Evolutionary conservation across 306 rosid species (phyloP), one percentile per base, ranked within the genome.

Genomic region (Vicia sativa): DNA sequence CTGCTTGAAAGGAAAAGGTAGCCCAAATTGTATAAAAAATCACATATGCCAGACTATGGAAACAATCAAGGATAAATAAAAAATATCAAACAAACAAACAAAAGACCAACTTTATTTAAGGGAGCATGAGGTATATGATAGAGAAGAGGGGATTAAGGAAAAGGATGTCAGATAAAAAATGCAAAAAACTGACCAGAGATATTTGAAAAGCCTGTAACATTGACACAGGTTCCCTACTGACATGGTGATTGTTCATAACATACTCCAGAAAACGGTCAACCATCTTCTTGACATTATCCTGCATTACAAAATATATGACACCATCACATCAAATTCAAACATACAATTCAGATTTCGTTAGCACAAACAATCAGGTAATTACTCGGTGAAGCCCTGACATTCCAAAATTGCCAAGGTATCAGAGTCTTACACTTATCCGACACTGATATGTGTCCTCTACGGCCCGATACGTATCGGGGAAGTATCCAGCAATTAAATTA

Each of bases 131-230:
- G 21, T 23, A 52, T 16, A 26, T 12, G 12, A 58, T 41, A 73
- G 56, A 58, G 60, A 19, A 44, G 26, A 45, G 5, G 35, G 12
- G 61, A 55, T 11, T 23, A 31, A 53, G 3, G 38, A 14, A 16
- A 49, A 8, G 5, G 38, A 71, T 49, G 31, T 7, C 50, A 42
- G 39, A 61, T 39, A 43, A 62, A 56, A 59, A 72, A 73, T 13
- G 21, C 45, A 67, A 38, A 73, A 75, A 66, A 25, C 88, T 81
- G 64, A 91, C 97, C 97, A 91, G 78, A 54, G 96, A 89, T 73
- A 91, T 74, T 85, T 87, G 96, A 68, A 89, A 87, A 50, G 96
- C 88, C 81, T 91, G 92, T 66, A 81, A 75, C 46, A 77, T 68
- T 35, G 90, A 80, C 10, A 65, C 74, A 19, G 87, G 72, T 69